Evolutionary conservation across 2,329 filamentous ascomycete species (phyloP).

Genomic region (Trichoderma citrinoviride): DNA sequence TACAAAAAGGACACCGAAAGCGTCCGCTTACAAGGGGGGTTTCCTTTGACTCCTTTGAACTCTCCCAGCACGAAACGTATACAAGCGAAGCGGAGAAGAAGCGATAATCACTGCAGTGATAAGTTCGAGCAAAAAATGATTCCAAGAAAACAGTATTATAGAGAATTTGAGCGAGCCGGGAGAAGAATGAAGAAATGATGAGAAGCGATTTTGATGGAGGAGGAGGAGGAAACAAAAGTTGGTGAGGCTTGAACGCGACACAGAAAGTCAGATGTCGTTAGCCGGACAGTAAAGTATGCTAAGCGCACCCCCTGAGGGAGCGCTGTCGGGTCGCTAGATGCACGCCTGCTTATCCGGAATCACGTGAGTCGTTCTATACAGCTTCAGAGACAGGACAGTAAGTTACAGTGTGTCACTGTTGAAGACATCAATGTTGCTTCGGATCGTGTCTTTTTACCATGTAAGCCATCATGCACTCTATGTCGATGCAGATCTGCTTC

Average conservation of each 20-base stretch:
- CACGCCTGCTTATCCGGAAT: background rate
- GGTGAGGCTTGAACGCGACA: slow-evolving; percentile 4
- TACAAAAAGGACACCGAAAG: too few species aligned
- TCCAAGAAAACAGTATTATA: background rate
- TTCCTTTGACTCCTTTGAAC: too few species aligned
- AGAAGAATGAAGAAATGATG: background rate
- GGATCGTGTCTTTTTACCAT: background rate
- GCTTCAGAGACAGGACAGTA: background rate
- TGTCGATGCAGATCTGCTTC: background rate
- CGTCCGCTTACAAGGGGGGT: too few species aligned
- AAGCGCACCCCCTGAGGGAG: background rate
- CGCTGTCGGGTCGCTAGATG: background rate
- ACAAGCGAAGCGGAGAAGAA: background rate
- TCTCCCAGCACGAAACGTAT: background rate
- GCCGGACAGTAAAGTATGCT: slow-evolving; percentile 8
- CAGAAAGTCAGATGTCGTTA: slow-evolving; percentile 7
- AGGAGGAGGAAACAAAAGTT: background rate
- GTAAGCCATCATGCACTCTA: background rate
- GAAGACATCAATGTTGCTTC: too few species aligned
- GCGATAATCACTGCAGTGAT: background rate
- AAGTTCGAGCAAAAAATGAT: background rate
- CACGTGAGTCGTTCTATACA: background rate
- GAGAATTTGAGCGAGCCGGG: too few species aligned
- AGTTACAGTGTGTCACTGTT: background rate
- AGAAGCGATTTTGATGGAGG: background rate